A percentile compares a stretch with the other conserved stretches of the same genome.
Conservation (phyloP, 2,329 filamentous ascomycete species). For the Decorospora gaudefroyi region DNA sequence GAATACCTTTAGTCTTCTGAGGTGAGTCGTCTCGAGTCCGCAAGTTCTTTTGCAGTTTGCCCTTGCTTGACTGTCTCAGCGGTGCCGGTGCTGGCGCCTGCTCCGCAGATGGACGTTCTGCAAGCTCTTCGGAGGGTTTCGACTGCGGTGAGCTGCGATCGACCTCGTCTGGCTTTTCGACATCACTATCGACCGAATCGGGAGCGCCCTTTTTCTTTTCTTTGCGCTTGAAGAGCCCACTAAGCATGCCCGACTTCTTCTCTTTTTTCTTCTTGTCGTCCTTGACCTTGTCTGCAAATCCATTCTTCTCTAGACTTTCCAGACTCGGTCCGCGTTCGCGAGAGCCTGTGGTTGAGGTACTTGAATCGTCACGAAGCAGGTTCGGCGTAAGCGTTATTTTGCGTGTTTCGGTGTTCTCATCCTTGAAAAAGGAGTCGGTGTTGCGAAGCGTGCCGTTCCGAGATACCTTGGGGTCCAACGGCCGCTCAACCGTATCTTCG, state of each 20-base stretch:
- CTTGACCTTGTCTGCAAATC: slow-evolving; percentile 64
- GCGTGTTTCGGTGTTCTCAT: slow-evolving; percentile 91
- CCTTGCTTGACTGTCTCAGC: slow-evolving; percentile 44
- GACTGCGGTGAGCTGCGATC: slow-evolving; percentile 43
- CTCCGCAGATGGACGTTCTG: slow-evolving; percentile 39
- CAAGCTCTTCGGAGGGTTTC: slow-evolving; percentile 38
- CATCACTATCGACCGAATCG: slow-evolving; percentile 48
- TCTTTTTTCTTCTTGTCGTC: slow-evolving; percentile 76
- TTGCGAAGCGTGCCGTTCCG: slow-evolving; percentile 86
- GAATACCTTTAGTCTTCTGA: slow-evolving; percentile 38
- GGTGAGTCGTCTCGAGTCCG: slow-evolving; percentile 41
- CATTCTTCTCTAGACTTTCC: slow-evolving; percentile 73
- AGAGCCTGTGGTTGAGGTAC: slow-evolving; percentile 43
- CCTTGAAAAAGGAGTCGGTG: slow-evolving; percentile 96
- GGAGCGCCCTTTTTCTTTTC: slow-evolving; percentile 58
- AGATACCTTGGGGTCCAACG: slow-evolving; percentile 56
- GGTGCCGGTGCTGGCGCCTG: slow-evolving; percentile 28
- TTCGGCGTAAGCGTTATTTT: slow-evolving; percentile 97
- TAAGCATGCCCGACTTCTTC: slow-evolving; percentile 73
- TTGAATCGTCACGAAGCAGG: slow-evolving; percentile 78
- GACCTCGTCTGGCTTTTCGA: slow-evolving; percentile 51
- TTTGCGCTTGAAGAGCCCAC: slow-evolving; percentile 69
- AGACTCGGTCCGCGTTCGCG: slow-evolving; percentile 66
- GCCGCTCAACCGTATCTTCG: slow-evolving; percentile 66
- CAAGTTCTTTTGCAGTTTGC: slow-evolving; percentile 46